Evolutionary conservation across 73 alveolate species (phyloP), one percentile per base, ranked within the genome.

Genomic region (Paramecium primaurelia): DNA sequence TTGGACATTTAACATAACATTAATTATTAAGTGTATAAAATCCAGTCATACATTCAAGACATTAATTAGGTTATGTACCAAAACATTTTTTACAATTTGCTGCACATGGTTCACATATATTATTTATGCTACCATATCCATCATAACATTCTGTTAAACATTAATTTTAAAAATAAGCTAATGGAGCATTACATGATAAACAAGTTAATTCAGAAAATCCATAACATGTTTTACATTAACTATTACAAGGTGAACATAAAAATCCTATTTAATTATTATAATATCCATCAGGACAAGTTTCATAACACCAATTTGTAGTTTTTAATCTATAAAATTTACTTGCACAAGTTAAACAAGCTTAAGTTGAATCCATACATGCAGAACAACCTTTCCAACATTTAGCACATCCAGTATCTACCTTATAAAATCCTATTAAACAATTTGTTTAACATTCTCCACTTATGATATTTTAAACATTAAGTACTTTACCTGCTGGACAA

Each of bases 331-430:
- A 73, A 73, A 12, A 73, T 16, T 73, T 36, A 30, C 59, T 36
- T 37, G 58, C 59, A 37, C 87, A 73, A 16, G 59, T 25, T 36
- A 73, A 73, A 38, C 87, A 73, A 16, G 30, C 59, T 37, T 73
- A 2, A 1, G 87, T 73, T 37, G 11, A 37, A 38, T 73, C 87
- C 14, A 12, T 20, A 37, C 87, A 73, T 8, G 59, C 30, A 38
- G 87, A 32, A 73, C 87, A 73, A 5, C 60, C 58, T 37, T 73
- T 73, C 58, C 59, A 34, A 37, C 87, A 73, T 73, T 73, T 37
- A 6, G 10, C 10, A 73, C 87, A 73, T n/a, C 12, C 16, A 12
- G 4, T 10, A 36, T 16, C 59, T 5, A 5, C 6, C 18, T 38
- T 36, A 38, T 37, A 73, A 5, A 37, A 73, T 73, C 87, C 87